Conservation (phyloP, 1,284 basidiomycete species). For the Ustilago sp. region DNA sequence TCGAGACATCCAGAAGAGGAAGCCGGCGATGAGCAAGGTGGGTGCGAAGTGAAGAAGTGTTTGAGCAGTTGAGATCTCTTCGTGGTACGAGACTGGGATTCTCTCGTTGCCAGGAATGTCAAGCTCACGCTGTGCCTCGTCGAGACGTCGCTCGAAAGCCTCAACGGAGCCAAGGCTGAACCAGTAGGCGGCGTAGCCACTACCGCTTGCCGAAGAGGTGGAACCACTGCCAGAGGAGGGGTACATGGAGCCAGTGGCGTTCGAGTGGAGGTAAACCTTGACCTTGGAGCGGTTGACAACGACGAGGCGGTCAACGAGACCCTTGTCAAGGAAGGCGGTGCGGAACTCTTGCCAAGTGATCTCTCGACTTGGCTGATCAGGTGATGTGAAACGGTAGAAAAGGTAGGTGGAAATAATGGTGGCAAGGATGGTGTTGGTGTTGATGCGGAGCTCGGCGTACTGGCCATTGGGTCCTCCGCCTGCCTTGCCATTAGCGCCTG, state of each 20-base stretch:
- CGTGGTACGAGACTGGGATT: slow-evolving; percentile 95
- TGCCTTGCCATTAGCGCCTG: slow-evolving; percentile 32
- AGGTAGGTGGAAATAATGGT: slow-evolving; percentile 76
- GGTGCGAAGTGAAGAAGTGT: slow-evolving; percentile 92
- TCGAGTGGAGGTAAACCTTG: slow-evolving; percentile 83
- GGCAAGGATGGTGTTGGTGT: slow-evolving; percentile 63
- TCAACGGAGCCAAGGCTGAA: slow-evolving; percentile 99
- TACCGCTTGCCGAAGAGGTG: slow-evolving; percentile 24
- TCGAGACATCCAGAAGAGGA: slow-evolving; percentile 89
- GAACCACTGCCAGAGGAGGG: slow-evolving; percentile 28
- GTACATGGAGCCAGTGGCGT: slow-evolving; percentile 79
- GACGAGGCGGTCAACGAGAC: slow-evolving; percentile 91
- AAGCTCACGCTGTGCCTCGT: slow-evolving; percentile 91
- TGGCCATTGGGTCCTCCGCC: slow-evolving; percentile 46
- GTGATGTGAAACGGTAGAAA: slow-evolving; percentile 75
- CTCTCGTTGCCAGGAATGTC: slow-evolving; percentile 91
- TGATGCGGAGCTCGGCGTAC: slow-evolving; percentile 61
- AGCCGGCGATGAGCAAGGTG: slow-evolving; percentile 88
- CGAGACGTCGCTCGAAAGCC: slow-evolving; percentile 93
- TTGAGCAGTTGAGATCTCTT: slow-evolving; percentile 87
- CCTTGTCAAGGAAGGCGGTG: slow-evolving; percentile 93
- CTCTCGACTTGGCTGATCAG: slow-evolving; percentile 77
- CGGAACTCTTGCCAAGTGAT: slow-evolving; percentile 99
- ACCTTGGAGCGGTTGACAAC: slow-evolving; percentile 93
- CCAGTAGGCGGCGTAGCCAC: slow-evolving; percentile 75